phyloP scores from a whole-genome alignment of 805 yeast genomes.

The Cyberlindnera americana region DNA sequence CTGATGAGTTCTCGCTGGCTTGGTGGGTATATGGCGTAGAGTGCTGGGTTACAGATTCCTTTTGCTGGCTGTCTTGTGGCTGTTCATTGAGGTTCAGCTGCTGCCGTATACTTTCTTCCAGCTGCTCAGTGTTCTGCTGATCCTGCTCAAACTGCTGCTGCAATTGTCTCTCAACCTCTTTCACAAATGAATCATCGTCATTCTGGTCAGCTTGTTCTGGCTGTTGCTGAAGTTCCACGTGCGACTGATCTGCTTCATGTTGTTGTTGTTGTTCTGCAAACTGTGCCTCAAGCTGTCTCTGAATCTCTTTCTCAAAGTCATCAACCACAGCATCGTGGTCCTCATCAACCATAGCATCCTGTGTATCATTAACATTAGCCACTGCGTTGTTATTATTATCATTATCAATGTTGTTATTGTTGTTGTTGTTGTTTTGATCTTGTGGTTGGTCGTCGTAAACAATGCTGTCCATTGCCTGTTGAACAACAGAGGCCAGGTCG shows the following conservation, averaged over 20 bases:
- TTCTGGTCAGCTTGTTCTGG: constrained; percentile 1
- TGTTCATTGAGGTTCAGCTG: background rate
- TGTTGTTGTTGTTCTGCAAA: constrained; percentile 11
- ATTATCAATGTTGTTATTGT: constrained; percentile 1
- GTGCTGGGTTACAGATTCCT: background rate
- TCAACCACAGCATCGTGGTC: constrained; percentile 9
- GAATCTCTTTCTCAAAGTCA: constrained; percentile 25
- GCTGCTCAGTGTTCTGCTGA: background rate
- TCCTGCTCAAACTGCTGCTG: constrained; percentile 20
- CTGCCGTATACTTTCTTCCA: constrained; percentile 4
- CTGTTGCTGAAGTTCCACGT: constrained; percentile 5
- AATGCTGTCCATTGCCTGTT: constrained; percentile 34
- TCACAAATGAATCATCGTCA: constrained; percentile 26
- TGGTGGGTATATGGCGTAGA: too few species aligned
- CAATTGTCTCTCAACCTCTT: constrained; percentile 27
- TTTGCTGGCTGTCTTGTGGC: background rate
- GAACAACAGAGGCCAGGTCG: constrained; percentile 37
- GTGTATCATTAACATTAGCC: background rate
- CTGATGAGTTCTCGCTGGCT: too few species aligned
- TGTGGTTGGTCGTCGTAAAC: constrained; percentile 9
- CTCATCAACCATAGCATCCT: background rate
- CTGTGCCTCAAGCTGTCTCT: constrained; percentile 24
- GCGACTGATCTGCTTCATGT: background rate
- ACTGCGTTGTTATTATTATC: background rate
- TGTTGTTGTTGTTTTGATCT: constrained; percentile 1